Conservation (phyloP, 2,329 filamentous ascomycete genomes). For the Periglandula ipomoeae region DNA sequence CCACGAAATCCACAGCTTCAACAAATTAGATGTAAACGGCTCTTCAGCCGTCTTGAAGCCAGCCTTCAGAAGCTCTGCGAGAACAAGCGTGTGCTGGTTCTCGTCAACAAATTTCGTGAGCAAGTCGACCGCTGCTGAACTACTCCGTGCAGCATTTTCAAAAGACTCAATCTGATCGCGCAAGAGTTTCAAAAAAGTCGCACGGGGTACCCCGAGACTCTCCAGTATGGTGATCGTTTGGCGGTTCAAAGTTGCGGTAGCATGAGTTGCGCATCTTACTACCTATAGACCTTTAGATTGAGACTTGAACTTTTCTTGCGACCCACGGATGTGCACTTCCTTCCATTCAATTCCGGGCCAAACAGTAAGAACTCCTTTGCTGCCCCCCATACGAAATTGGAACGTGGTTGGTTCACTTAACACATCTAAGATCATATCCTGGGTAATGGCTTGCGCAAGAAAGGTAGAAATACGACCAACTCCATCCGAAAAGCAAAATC, state of each 20-base stretch:
- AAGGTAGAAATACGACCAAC: constrained; percentile 84
- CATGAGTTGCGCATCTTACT: constrained; percentile 68
- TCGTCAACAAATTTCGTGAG: constrained; percentile 73
- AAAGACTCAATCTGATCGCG: constrained; percentile 58
- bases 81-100: constrained; percentile 66
- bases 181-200: constrained; percentile 60
- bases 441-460: constrained; percentile 63
- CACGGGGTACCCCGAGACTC: constrained; percentile 59
- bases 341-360: constrained; percentile 58
- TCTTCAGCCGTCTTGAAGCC: constrained; percentile 69
- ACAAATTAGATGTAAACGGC: constrained; percentile 71
- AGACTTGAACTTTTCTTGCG: constrained; percentile 79
- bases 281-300: constrained; percentile 70
- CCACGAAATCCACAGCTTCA: constrained; percentile 83
- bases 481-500: constrained; percentile 77
- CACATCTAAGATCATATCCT: constrained; percentile 55
- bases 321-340: constrained; percentile 70
- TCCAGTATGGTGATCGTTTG: constrained; percentile 85
- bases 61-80: constrained; percentile 68
- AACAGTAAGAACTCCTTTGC: constrained; percentile 77
- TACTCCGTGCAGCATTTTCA: constrained; percentile 58
- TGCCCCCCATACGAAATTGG: constrained; percentile 87
- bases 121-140: constrained; percentile 53
- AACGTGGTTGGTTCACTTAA: constrained; percentile 65
- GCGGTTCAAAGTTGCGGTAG: constrained; percentile 74